These are phyloP conservation scores for Agastache rugosa DNA, from an alignment of 257 asterid species.

Conservation along the genomic window DNA sequence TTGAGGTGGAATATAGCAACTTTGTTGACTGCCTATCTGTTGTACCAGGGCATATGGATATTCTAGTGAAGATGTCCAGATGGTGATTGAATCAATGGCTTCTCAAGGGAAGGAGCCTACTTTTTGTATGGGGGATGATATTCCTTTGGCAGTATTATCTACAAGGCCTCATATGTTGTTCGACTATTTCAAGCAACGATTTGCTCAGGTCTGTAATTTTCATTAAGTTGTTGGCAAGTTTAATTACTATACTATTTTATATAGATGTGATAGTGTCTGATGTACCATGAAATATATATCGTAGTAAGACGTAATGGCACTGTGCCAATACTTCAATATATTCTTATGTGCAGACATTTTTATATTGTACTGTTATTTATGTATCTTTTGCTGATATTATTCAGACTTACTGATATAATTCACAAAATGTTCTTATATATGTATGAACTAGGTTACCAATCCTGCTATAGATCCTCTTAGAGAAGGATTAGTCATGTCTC, in stretches of 20 bases:
- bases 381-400: conserved; percentile 3
- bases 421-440: conserved; percentile 31
- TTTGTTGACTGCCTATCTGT: conserved; percentile 24
- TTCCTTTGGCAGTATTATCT: conserved; percentile 93
- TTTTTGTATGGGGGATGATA: conserved; percentile 99
- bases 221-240: conserved; percentile 21
- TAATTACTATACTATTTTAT: conserved; percentile 9
- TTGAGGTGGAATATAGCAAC: conserved; percentile 18
- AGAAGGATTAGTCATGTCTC: conserved; percentile 99
- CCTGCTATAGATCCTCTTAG: conserved; percentile 99
- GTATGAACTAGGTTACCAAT: conserved; percentile 80
- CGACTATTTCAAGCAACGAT: conserved; percentile 97
- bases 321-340: conserved; percentile 1
- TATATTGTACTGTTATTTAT: conserved; percentile 12
- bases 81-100: conserved; percentile 99
- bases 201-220: conserved; percentile 81
- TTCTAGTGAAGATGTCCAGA: conserved; percentile 99
- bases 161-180: conserved; percentile 86
- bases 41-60: conserved; percentile 88
- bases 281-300: background rate
- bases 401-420: conserved; percentile 20
- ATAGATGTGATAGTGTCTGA: background rate
- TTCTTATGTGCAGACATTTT: background rate
- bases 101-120: conserved; percentile 99
- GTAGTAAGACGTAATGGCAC: background rate